Evolutionary conservation across 371 early-diverging fungal species (phyloP), one percentile per base, ranked within the genome.

Genomic region (Lichtheimia ornata): DNA sequence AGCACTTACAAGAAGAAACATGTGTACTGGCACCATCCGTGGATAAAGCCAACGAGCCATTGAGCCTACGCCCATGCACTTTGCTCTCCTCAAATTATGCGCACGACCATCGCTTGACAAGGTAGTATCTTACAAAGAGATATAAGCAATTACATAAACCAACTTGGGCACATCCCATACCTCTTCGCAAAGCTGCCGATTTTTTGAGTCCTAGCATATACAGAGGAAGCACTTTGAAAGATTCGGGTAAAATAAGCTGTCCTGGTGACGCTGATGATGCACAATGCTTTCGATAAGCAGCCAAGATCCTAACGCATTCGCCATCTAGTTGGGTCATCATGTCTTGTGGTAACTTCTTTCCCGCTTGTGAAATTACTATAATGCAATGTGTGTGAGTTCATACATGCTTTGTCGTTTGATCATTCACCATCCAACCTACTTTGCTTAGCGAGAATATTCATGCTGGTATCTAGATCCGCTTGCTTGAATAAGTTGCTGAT

Each of bases 221-320:
- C 41, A 98, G 76, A n/a, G 99, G 98, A 57, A 92, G 84, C 59
- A 96, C 78, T 75, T 98, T 98, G 79, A 91, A 95, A 0, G 94
- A 87, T 70, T 98, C 99, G 13, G 99, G 98, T 50, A 98, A 76
- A 58, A 98, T 97, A 6, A 98, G 84, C 79, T 97, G 98, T 24
- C 96, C 96, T 6, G 95, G 87, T 2, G 94, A 84, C 12, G 93
- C 92, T 5, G 90, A 83, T 4, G 93, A 78, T 12, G 97, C 96
- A 65, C 95, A 95, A 72, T 95, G 88, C 56, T 89, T 91, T 51
- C 99, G 92, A 68, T 98, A 98, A 0, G 97, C 86, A 17, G 94
- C 82, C 50, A 98, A 73, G 52, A 97, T 87, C 67, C 92, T 88
- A 54, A 93, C 91, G 69, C 97, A 96, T 35, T 55, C 59, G 11